Evolutionary conservation across 202 grass and related monocot species (phyloP).

Genomic region (Dendrocalamus latiflorus): DNA sequence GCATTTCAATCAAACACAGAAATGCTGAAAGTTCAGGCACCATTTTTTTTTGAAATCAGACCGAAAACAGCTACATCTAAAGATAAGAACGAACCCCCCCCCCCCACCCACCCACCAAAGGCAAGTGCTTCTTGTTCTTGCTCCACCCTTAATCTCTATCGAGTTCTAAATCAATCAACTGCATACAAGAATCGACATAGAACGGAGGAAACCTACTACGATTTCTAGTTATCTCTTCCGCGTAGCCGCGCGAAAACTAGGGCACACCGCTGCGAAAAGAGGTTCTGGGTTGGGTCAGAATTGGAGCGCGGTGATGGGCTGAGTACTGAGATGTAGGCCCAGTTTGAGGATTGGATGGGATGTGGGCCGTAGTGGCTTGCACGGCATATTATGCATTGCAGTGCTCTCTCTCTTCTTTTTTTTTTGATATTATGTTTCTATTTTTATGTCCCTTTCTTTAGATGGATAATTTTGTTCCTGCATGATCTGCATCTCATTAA

Average conservation of each 20-base stretch:
- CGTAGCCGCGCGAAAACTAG: not conserved
- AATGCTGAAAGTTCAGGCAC: not conserved
- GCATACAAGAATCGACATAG: not conserved
- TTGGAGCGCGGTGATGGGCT: not conserved
- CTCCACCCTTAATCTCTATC: not conserved
- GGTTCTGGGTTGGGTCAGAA: not conserved
- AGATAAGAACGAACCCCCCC: not conserved
- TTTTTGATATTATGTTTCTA: not conserved
- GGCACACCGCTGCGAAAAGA: not conserved
- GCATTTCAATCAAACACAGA: not conserved
- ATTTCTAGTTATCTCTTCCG: not conserved
- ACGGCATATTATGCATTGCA: not conserved
- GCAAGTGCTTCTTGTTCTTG: not conserved
- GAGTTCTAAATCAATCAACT: not conserved
- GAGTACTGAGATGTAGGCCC: not conserved
- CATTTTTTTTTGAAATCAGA: not conserved
- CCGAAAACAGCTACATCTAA: not conserved
- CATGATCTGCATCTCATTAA: not conserved
- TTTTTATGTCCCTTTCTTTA: not conserved
- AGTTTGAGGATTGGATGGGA: not conserved
- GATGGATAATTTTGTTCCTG: not conserved
- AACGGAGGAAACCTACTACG: not conserved
- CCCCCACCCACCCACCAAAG: no score
- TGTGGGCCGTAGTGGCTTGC: not conserved
- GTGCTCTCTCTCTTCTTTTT: no score